Evolutionary conservation across 2,329 filamentous ascomycete genomes (phyloP).

Genomic region (Aspergillus versicolor): DNA sequence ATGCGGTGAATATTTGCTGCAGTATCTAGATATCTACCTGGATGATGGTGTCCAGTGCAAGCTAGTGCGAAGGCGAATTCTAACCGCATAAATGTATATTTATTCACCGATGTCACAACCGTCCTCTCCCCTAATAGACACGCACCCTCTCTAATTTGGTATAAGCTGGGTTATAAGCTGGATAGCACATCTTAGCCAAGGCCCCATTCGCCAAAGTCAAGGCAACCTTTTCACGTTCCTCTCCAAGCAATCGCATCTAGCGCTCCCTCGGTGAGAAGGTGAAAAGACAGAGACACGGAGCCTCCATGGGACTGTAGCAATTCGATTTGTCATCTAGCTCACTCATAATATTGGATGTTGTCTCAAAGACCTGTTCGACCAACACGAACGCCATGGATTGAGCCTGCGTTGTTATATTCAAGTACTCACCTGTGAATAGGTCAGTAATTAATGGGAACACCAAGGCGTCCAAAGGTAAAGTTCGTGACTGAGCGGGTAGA

Average conservation of each 20-base stretch:
- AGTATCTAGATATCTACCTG: not conserved
- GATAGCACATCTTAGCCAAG: too few relatives aligned
- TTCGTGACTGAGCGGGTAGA: not conserved
- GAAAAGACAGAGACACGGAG: conserved; percentile 17
- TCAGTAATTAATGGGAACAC: not conserved
- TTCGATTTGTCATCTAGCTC: conserved; percentile 21
- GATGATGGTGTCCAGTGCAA: not conserved
- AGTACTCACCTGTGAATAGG: not conserved
- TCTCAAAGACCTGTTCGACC: not conserved
- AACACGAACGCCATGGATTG: not conserved
- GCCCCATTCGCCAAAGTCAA: too few relatives aligned
- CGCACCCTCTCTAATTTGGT: not conserved
- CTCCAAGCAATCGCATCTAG: conserved; percentile 40
- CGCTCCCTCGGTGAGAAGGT: conserved; percentile 36
- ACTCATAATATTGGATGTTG: not conserved
- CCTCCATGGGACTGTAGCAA: conserved; percentile 15
- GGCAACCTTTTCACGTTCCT: conserved; percentile 22
- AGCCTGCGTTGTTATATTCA: not conserved
- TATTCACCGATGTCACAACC: not conserved
- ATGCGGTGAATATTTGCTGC: conserved; percentile 7
- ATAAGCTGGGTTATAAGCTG: too few relatives aligned
- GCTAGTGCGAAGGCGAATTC: not conserved
- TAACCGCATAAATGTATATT: not conserved
- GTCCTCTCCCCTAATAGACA: not conserved
- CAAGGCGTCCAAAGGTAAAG: not conserved